phyloP scores from a whole-genome alignment of 192 early-diverging fungal genomes.

The Dissophora globulifera region DNA sequence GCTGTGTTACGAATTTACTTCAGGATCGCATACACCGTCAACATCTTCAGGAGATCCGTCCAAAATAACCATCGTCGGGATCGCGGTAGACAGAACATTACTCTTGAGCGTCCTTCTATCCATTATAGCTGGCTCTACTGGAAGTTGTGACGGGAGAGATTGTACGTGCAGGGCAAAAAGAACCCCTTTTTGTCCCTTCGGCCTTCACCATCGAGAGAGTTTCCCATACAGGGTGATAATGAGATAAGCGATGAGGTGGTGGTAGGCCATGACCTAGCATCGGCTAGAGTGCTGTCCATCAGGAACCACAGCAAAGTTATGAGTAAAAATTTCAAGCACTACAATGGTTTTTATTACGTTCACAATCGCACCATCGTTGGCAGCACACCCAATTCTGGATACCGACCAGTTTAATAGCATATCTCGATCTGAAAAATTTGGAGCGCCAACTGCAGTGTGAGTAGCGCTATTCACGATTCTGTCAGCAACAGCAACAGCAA shows the following conservation, averaged over 20 bases:
- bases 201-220: background rate
- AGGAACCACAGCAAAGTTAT: background rate
- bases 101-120: background rate
- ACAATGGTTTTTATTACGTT: no score
- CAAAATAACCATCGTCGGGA: slow-evolving; percentile 11
- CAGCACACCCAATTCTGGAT: no score
- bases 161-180: background rate
- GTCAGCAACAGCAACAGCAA: background rate
- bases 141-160: background rate
- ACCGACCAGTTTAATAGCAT: no score
- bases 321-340: no score
- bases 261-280: background rate
- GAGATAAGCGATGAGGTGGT: background rate
- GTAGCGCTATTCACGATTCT: background rate
- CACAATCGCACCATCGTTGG: no score
- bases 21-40: background rate
- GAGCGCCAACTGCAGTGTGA: background rate
- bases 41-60: background rate
- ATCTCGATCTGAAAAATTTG: background rate
- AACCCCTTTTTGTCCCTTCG: background rate
- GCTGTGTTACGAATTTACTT: slow-evolving; percentile 7
- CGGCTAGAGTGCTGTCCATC: background rate
- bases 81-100: slow-evolving; percentile 2
- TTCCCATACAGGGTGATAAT: background rate
- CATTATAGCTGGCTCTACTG: background rate